Evolutionary conservation across 805 yeast genomes (phyloP), one percentile per base, ranked within the genome.

Genomic region (Hanseniaspora clermontiae): DNA sequence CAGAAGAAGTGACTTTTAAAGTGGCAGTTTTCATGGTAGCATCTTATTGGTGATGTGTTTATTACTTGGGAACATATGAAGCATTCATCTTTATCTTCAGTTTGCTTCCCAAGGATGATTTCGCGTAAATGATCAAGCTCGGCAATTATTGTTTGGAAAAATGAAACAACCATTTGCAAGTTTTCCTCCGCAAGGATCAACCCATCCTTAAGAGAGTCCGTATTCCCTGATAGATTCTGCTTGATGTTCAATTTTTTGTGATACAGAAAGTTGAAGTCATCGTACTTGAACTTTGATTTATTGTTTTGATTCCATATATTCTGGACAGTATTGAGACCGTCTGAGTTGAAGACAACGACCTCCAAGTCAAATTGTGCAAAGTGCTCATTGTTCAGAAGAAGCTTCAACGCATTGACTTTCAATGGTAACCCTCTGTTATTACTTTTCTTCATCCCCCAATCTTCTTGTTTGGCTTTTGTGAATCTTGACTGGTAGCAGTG

Each of bases 401-500:
- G 63, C 46, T 78, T 68, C 6, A 76, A 65, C 59, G 76, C 72
- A 0, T 76, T 84, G 12, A 82, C 51, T 48, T 75, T 74, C 49
- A 75, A 74, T 51, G 73, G 75, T 2, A 80, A 42, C 0, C 71
- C 65, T 0, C 78, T 77, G 15, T 72, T 66, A 5, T 65, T 65
- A 58, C 69, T 34, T 32, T 53, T 52, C 83, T 66, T 11, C 57
- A 53, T 45, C 2, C 24, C 40, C 57, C 57, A 53, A 32, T 53
- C 47, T 19, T 3, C 7, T 14, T 65, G 65, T 2, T 64, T 67
- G 0, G 61, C 60, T 1, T 67, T 63, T 3, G 86, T 79, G 63
- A 80, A 87, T 40, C 88, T 70, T 0, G 95, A 82, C 52, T 72
- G 74, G 59, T 82, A 73, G 1, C 82, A 72, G 66, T 86, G 93